Conservation (phyloP, 306 rosid genomes). For the Casuarina equisetifolia region DNA sequence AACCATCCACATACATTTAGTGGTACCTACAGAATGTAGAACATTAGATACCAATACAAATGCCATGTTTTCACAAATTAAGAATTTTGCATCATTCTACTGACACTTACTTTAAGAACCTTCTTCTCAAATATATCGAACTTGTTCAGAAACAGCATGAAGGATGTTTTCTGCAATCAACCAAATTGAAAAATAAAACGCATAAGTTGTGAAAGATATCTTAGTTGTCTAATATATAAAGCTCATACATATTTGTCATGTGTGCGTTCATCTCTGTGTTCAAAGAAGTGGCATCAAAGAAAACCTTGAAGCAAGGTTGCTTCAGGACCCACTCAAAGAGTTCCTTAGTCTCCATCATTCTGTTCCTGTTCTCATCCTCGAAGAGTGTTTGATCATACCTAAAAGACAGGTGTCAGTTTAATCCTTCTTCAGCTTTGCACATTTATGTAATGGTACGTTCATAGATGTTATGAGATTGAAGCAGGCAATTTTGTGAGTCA, state of each 20-base stretch:
- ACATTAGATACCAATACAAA: slow-evolving; percentile 26
- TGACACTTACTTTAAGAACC: slow-evolving; percentile 67
- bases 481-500: not conserved
- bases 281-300: slow-evolving; percentile 25
- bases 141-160: slow-evolving; percentile 97
- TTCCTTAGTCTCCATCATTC: slow-evolving; percentile 96
- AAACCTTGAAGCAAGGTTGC: slow-evolving; percentile 97
- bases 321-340: slow-evolving; percentile 95
- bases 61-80: slow-evolving; percentile 27
- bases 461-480: slow-evolving; percentile 10
- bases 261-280: not conserved
- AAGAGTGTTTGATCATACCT: slow-evolving; percentile 99
- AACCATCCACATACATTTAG: slow-evolving; percentile 91
- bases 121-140: slow-evolving; percentile 97
- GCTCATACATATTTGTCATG: slow-evolving; percentile 4
- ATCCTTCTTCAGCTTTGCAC: slow-evolving; percentile 22
- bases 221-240: not conserved
- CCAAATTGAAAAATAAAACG: slow-evolving; percentile 15
- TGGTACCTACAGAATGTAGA: slow-evolving; percentile 64
- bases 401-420: slow-evolving; percentile 34
- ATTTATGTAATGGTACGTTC: slow-evolving; percentile 8
- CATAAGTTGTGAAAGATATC: slow-evolving; percentile 13
- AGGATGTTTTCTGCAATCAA: slow-evolving; percentile 82
- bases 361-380: slow-evolving; percentile 90
- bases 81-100: slow-evolving; percentile 14